Base-by-base conservation (phyloP, 2,329 filamentous ascomycete species). In the Raffaelea ambrosiae region DNA sequence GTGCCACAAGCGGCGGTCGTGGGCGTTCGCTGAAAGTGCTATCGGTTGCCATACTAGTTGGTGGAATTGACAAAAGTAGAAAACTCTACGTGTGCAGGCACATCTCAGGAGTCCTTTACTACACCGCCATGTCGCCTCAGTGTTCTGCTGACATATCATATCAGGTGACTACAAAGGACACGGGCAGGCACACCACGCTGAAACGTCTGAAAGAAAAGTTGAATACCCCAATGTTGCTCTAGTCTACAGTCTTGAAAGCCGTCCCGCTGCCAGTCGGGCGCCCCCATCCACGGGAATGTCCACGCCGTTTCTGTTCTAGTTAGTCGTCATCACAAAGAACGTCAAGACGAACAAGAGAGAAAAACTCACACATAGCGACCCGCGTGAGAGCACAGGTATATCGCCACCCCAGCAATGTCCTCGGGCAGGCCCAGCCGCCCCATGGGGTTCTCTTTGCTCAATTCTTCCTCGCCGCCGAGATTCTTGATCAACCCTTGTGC, bases 401-500 rank as follows among this genome's bases (percentile, higher is more conserved):
- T 72, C 20, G 80, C 75, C 10, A 76, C 69, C 3, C 72, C 79
- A 2, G 76, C 78, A 52, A 83, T 73, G 60, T 83, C 79, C 55
- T 82, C 78, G 0, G 78, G 68, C 47, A 66, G 61, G 1, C 79
- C 79, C 8, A 82, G 57, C 42, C 77, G 63, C 39, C 70, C 68
- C 53, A 79, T 73, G 9, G 78, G 77, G 47, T 70, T 77, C 39
- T 65, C 65, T 43, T 70, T 68, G 21, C 67, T 73, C 38, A 81
- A 53, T 46, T 64, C 64, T 18, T 75, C 67, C 39, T 65, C 64
- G 2, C 83, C 83, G 13, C 83, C 83, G 42, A 72, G 66, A 54
- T 74, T 62, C 50, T 77, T 73, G 62, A 87, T 83, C 40, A 87
- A 58, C 0, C 77, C 82, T 47, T 70, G 73, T 1, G 82, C 79